Evolutionary conservation across 345 rosid genomes (phyloP), one percentile per base, ranked within the genome.

Genomic region (Linum tenue): DNA sequence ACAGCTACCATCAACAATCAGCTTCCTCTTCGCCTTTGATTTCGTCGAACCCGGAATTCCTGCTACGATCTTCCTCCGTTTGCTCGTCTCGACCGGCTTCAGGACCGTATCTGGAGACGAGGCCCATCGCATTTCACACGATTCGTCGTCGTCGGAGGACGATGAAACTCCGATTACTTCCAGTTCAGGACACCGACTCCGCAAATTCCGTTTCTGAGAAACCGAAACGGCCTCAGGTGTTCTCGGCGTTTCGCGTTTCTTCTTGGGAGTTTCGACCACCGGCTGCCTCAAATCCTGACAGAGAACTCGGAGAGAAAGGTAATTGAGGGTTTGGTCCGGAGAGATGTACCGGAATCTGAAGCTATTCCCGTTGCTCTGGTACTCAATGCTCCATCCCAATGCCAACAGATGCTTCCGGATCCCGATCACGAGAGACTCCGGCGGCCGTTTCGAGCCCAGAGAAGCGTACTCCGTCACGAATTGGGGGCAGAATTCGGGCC

Each of bases 371-470:
- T 38, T 7, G 3, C 4, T 22, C 43, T 0, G 17, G 4, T 37
- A 57, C 53, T 72, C 71, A 37, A 72, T 72, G 50, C 44, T 67
- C 75, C 75, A 72, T 41, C 67, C 60, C 39, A 72, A 14, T 16
- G 8, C 36, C 5, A 37, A 7, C 8, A 72, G 70, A 5, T 72
- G 75, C 57, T 57, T 56, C 64, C 75, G 62, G 17, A 57, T 64
- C 5, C 15, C 37, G 4, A 39, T 4, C 2, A 51, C 64, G 39
- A 62, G 70, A 62, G 58, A 2, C 55, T 62, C 55, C 7, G 64
- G 31, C n/a, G 73, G 69, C 42, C 43, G 42, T 11, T 60, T 66
- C 12, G 60, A 5, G 37, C 56, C 43, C 2, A 36, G 1, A 2
- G 44, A 37, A 5, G 56, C 65, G 39, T 55, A 62, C 8, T 67